phyloP scores from a whole-genome alignment of 2,329 filamentous ascomycete species.

The Leptodontidium sp. region DNA sequence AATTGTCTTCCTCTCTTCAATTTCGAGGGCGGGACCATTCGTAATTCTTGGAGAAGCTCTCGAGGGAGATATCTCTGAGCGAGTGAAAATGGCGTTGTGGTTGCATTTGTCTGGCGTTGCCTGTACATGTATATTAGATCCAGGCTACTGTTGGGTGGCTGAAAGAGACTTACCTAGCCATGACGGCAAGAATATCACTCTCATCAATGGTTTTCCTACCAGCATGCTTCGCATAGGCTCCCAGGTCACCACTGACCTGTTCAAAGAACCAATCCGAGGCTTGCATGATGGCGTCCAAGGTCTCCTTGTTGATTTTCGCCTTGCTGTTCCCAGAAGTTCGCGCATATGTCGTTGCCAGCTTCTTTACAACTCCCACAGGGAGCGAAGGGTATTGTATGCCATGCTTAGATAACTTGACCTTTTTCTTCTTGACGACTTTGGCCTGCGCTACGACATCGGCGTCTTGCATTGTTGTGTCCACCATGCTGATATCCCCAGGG shows the following conservation, averaged over 20 bases:
- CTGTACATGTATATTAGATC: slow-evolving; percentile 58
- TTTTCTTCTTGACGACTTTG: slow-evolving; percentile 54
- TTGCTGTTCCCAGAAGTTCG: slow-evolving; percentile 71
- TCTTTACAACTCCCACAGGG: slow-evolving; percentile 76
- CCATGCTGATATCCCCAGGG: slow-evolving; percentile 34
- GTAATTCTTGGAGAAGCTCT: slow-evolving; percentile 83
- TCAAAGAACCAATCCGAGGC: slow-evolving; percentile 94
- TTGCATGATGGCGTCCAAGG: slow-evolving; percentile 77
- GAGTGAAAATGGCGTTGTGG: slow-evolving; percentile 83
- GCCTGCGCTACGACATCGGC: slow-evolving; percentile 14
- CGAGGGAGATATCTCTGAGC: slow-evolving; percentile 83
- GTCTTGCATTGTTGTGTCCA: slow-evolving; percentile 34
- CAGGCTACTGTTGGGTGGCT: background rate
- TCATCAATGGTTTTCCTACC: slow-evolving; percentile 87
- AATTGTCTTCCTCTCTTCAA: slow-evolving; percentile 51
- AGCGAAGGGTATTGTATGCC: slow-evolving; percentile 80
- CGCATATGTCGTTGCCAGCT: slow-evolving; percentile 74
- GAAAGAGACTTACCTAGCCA: slow-evolving; percentile 73
- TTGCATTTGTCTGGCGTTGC: slow-evolving; percentile 77
- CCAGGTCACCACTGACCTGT: slow-evolving; percentile 81
- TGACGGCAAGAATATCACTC: slow-evolving; percentile 80
- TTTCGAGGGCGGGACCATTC: slow-evolving; percentile 68
- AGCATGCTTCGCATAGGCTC: slow-evolving; percentile 81
- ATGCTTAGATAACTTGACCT: slow-evolving; percentile 69
- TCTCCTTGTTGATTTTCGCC: slow-evolving; percentile 75